Conservation (phyloP, 495 filamentous ascomycete genomes). For the Hypoxylon intermedium region DNA sequence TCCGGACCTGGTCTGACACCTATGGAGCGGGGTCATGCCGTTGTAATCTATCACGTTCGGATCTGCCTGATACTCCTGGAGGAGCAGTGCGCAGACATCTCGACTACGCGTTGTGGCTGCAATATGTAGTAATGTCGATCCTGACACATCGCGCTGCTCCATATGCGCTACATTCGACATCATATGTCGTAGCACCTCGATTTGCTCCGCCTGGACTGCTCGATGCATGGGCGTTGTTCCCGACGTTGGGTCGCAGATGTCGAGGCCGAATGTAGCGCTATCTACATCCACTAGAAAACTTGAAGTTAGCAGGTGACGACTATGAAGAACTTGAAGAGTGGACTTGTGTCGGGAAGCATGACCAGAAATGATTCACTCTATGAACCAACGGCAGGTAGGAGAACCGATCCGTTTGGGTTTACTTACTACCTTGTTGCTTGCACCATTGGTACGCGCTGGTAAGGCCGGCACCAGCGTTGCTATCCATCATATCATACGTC, state of each 20-base stretch:
- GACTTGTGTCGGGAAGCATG: too few species aligned
- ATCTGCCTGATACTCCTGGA: conserved; percentile 53
- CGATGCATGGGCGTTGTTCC: conserved; percentile 33
- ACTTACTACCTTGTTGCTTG: conserved; percentile 31
- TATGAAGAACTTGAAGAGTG: neutral
- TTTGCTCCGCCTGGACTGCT: conserved; percentile 27
- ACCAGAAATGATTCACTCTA: too few species aligned
- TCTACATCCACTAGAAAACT: conserved; percentile 15
- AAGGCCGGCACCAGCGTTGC: conserved; percentile 5
- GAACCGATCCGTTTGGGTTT: too few species aligned
- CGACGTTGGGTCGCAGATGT: conserved; percentile 18
- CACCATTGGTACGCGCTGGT: conserved; percentile 34
- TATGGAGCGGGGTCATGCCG: conserved; percentile 42
- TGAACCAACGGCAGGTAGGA: too few species aligned
- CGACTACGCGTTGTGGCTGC: conserved; percentile 30
- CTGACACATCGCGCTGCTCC: conserved; percentile 22
- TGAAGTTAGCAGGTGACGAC: conserved; percentile 4
- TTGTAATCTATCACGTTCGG: conserved; percentile 51
- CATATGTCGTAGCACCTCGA: conserved; percentile 34
- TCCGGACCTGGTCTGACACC: conserved; percentile 27
- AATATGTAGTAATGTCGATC: conserved; percentile 27
- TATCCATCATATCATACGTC: neutral
- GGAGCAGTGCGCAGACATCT: conserved; percentile 48
- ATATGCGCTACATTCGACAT: conserved; percentile 15
- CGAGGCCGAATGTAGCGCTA: conserved; percentile 24